Base-by-base conservation (phyloP, 2,329 filamentous ascomycete species). In the Teratosphaeria destructans region DNA sequence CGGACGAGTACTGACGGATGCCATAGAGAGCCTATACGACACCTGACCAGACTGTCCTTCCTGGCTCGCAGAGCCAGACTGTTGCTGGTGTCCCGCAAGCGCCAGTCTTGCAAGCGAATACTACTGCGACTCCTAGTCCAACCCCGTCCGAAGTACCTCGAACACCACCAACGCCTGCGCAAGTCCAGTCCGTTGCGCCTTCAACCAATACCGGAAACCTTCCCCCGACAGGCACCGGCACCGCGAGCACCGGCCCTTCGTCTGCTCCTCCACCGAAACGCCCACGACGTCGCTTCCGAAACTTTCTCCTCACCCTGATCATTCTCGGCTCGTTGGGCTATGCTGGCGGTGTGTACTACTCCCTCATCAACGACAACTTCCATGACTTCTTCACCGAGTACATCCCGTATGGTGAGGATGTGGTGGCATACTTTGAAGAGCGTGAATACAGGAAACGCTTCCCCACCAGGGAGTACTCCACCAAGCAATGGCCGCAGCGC, bases 361-460 rank as follows among this genome's bases (percentile, higher is more conserved):
- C 94, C 59, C 85, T 95, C 65, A 82, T 94, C 75, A 95, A 88
- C 71, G 94, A 99, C 79, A 96, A 90, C 77, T 99, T 97, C 82
- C 93, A 99, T 77, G 94, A 99, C 76, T 94, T 96, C 80, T 99
- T 99, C 78, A 97, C 92, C 69, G 92, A 96, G 77, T 99, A 93
- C 74, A 78, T 99, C 19, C 94, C 94, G 26, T 96, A 89, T 67
- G 94, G 92, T 69, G 94, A 99, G 77, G 90, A 96, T 72, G 88
- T 88, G 19, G 93, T 99, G 54, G 84, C 95, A 29, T 97, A 95
- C 77, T 86, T 99, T 57, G 94, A 99, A 76, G 94, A 99, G 77
- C 84, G 88, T 66, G 91, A 96, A 70, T 96, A 96, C 79, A 85
- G 88, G 72, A 91, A 88, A 76, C 86, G 89, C 60, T 96, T 96